Base-by-base conservation (phyloP, 1,284 basidiomycete genomes). In the Entoloma clypeatum region DNA sequence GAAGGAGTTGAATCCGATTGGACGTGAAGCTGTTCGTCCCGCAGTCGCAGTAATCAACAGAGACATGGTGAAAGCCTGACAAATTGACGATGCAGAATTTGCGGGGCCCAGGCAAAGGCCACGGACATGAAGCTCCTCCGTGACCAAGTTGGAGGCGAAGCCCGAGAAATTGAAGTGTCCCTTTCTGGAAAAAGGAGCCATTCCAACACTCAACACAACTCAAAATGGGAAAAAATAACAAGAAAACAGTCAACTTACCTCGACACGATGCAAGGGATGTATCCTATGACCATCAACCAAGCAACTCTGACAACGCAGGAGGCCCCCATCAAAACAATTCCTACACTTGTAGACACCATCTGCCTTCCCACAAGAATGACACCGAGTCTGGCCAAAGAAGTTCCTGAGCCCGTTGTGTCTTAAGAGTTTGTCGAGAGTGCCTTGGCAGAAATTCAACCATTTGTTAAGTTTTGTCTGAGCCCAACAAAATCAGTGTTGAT, bases 401-500 rank as follows among this genome's bases (percentile, higher is more conserved):
- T 24, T 14, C 5, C 22, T 23, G 7, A 7, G 35, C 2, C 35
- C 22, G 8, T 36, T 23, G 7, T 36, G 35, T n/a, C 11, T 19
- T 9, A 25, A 14, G 7, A 36, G 22, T 14, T 36, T 23, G 8
- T 36, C 35, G 8, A 26, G 35, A 16, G 21, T 23, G 17, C 5
- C 25, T 26, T 36, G 35, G 21, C 21, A 11, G 17, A 24, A 36
- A 14, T 6, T 18, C 6, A 36, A 23, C 35, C 35, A 36, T 24
- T 36, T 23, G 2, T 6, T 10, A 4, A 36, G 5, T 26, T 36
- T 36, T 10, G 14, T 36, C 35, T 36, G 17, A 6, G 9, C 21
- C 5, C 10, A 5, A 11, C 21, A 7, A 18, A 8, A 18, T 16
- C 13, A 8, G 9, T 34, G 21, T 19, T 4, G 4, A 5, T 6